Evolutionary conservation across 2,329 filamentous ascomycete genomes (phyloP), one percentile per base, ranked within the genome.

Genomic region (Nannizziopsis barbatae): DNA sequence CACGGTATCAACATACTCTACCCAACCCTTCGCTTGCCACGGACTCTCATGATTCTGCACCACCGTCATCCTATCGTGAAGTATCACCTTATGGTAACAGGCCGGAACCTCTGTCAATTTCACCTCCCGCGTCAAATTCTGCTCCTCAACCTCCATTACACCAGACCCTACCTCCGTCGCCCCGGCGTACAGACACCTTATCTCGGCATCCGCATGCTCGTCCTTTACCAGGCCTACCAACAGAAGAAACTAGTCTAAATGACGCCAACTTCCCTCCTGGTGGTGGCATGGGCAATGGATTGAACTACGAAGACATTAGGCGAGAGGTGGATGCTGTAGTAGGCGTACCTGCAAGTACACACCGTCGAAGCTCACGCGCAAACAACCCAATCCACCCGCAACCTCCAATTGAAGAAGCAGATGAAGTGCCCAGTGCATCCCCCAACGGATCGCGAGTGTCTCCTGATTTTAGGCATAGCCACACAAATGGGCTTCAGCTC

Each of bases 211-310:
- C 75, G 6, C 72, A 76, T 42, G 63, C 74, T 7, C 68, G 79
- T 18, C 77, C 79, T 31, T 66, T 80, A n/a, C 79, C 78, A 1
- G 75, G 75, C 0, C 73, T 74, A 8, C 76, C 77, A 1, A 57
- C 67, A 35, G 73, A 74, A 27, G 70, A 72, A 17, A 57, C 57
- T 38, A 50, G 55, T 7, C 54, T 49, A 31, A 58, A 58, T 47
- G 53, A 52, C 43, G 56, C 59, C 46, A 38, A 17, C 38, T 39
- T 52, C 6, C 60, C 58, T 45, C 42, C 12, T 22, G 56, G 53
- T 41, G 53, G 54, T 56, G 58, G 59, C 10, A 58, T 60, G 48
- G 62, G 64, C 22, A 65, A 68, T 36, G 65, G 67, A 12, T 67
- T 65, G 40, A 68, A 61, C 15, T 75, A 77, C 57, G 76, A 80